Evolutionary conservation across 352 stramenopile genomes (phyloP).

Genomic region (Thalassiosira hispida): DNA sequence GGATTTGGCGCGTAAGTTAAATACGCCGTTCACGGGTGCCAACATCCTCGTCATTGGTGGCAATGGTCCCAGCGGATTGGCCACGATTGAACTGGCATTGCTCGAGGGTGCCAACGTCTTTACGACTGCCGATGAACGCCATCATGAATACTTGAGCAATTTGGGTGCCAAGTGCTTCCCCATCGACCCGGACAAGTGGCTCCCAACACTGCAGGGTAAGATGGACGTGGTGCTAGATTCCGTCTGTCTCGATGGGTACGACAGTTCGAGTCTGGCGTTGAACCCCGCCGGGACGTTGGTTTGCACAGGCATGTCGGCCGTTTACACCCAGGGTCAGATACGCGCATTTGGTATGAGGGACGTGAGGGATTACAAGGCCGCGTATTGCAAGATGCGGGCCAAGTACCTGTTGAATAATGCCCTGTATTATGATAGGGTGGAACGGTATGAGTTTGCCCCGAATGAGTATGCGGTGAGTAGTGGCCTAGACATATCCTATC

Average conservation of each 20-base stretch:
- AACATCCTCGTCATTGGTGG: constrained; percentile 70
- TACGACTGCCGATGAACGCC: constrained; percentile 56
- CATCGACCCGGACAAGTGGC: constrained; percentile 62
- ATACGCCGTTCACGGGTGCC: constrained; percentile 49
- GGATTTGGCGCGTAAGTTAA: constrained; percentile 40
- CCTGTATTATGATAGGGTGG: constrained; percentile 60
- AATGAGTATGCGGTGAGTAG: constrained; percentile 56
- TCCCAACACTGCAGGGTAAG: constrained; percentile 57
- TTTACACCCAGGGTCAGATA: constrained; percentile 58
- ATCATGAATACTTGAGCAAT: constrained; percentile 57
- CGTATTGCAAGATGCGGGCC: constrained; percentile 48
- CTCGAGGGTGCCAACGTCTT: constrained; percentile 66
- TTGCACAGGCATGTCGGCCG: constrained; percentile 61
- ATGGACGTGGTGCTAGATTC: constrained; percentile 78
- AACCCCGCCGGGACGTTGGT: constrained; percentile 57
- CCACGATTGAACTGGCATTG: constrained; percentile 63
- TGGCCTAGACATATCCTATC: constrained; percentile 1
- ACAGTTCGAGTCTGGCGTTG: constrained; percentile 45
- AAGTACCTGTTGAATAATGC: constrained; percentile 59
- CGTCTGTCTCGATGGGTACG: constrained; percentile 60
- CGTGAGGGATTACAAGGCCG: constrained; percentile 32
- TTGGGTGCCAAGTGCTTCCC: constrained; percentile 60
- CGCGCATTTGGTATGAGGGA: constrained; percentile 48
- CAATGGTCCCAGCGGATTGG: constrained; percentile 64
- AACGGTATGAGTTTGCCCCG: constrained; percentile 53